Conservation (phyloP, 805 yeast genomes). For the Candida qinlingensis region DNA sequence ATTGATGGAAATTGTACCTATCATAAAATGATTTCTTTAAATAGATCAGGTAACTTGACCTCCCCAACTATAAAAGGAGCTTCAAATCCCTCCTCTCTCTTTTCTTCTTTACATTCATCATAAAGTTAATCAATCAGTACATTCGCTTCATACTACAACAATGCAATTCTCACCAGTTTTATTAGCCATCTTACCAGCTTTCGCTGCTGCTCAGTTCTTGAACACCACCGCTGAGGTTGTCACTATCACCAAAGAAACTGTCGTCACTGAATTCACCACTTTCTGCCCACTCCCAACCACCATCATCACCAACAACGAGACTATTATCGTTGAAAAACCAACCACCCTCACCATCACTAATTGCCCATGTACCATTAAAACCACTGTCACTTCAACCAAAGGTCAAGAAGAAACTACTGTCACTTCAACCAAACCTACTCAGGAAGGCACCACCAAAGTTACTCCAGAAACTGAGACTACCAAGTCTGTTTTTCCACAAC, state of each 20-base stretch:
- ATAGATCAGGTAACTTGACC: not conserved
- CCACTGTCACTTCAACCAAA: constrained; percentile 11
- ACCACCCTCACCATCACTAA: constrained; percentile 83
- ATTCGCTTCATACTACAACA: constrained; percentile 3
- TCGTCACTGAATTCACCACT: constrained; percentile 50
- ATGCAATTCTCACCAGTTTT: constrained; percentile 9
- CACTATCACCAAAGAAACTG: constrained; percentile 38
- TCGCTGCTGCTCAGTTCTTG: constrained; percentile 12
- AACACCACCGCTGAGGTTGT: constrained; percentile 13
- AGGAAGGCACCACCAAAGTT: not conserved
- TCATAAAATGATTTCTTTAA: not conserved
- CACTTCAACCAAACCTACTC: not conserved
- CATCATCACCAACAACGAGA: constrained; percentile 56
- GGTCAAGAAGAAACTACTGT: not conserved
- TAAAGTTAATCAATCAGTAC: not conserved
- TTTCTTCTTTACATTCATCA: not conserved
- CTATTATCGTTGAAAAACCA: constrained; percentile 71
- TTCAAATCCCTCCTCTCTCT: not conserved
- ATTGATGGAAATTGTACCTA: not conserved
- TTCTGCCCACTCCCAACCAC: constrained; percentile 79
- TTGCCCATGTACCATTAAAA: constrained; percentile 74
- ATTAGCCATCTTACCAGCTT: constrained; percentile 9
- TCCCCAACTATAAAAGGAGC: not conserved
- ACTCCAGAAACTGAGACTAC: not conserved
- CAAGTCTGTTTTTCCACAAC: not conserved